phyloP scores from a whole-genome alignment of 495 filamentous ascomycete genomes.

The Trichoderma reesei region DNA sequence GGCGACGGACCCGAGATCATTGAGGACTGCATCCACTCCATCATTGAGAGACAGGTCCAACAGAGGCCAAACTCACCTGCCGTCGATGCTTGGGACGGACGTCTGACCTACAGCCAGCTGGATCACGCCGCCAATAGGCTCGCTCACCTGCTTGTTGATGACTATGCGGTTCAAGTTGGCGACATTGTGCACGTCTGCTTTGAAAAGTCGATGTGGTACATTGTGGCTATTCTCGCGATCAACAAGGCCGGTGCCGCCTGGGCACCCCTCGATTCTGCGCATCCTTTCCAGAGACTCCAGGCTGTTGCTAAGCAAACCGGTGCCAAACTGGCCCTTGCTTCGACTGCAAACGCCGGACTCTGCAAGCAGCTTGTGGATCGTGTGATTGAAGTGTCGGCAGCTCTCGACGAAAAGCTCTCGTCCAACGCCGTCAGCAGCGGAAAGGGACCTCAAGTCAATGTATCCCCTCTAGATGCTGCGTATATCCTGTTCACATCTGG shows the following conservation, averaged over 20 bases:
- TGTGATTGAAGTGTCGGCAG: neutral
- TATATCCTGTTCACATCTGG: conserved; percentile 1
- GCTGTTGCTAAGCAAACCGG: neutral
- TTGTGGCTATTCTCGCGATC: conserved; percentile 39
- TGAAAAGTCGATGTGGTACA: conserved; percentile 34
- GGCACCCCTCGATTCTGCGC: neutral
- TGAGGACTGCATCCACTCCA: neutral
- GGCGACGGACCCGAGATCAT: neutral
- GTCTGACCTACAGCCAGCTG: conserved; percentile 34
- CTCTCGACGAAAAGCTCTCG: neutral
- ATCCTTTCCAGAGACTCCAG: conserved; percentile 30
- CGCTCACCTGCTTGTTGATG: conserved; percentile 30
- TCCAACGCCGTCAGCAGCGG: neutral
- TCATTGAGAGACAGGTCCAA: neutral
- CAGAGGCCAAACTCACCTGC: conserved; percentile 1
- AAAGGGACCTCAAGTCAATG: neutral
- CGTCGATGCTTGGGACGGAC: conserved; percentile 8
- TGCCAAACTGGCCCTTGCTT: conserved; percentile 5
- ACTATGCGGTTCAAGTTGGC: conserved; percentile 40
- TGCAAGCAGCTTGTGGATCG: neutral
- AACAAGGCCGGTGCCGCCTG: conserved; percentile 21
- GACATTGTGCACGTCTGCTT: conserved; percentile 37
- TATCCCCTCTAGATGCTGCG: neutral
- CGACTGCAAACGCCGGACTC: neutral
- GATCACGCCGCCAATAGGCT: conserved; percentile 34